Base-by-base conservation (phyloP, 2,329 filamentous ascomycete species). In the Xylariaceae sp. region DNA sequence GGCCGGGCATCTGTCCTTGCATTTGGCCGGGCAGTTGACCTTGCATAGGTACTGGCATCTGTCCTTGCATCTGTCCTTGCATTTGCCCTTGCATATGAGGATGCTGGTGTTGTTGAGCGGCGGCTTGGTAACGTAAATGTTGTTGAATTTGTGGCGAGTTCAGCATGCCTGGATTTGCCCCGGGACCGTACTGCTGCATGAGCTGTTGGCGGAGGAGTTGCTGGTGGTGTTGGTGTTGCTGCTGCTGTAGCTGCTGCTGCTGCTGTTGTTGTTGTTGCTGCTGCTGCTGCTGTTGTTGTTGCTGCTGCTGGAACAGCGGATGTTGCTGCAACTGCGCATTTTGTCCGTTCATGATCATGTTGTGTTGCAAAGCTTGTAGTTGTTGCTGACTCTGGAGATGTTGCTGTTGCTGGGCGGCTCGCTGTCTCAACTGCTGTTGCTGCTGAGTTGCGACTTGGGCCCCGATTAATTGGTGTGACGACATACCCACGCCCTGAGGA, bases 371-470 rank as follows among this genome's bases (percentile, higher is more conserved):
- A 1, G 68, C 68, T 30, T 67, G 64, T 37, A 71, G 51, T 50
- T 69, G 67, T 45, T 73, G 68, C 56, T 75, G 63, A 8, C 66
- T 69, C 30, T 57, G 63, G n/a, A 68, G 67, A 48, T 71, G 68
- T n/a, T 66, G 69, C 23, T 57, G 67, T 51, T 71, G 68, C 17
- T 66, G 66, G 2, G 48, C 51, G 9, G 42, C 51, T 8, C 47
- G 57, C 39, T 61, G 58, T 35, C 59, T 56, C 52, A 63, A 66
- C 47, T 68, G 66, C 10, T 67, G 66, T 59, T 84, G 67, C 59
- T 84, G 80, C 3, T 77, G 76, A 0, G 76, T 72, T 15, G 71
- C 76, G 44, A 84, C 72, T 57, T 82, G 80, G 2, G 72, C 73
- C 13, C 77, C 75, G 67, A 76, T 50, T 68, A 79, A 74, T 48